Percentiles rank a stretch among this genome's conserved stretches.
Evolutionary conservation across 371 early-diverging fungal genomes (phyloP).

Genomic region (Mucor saturninus): DNA sequence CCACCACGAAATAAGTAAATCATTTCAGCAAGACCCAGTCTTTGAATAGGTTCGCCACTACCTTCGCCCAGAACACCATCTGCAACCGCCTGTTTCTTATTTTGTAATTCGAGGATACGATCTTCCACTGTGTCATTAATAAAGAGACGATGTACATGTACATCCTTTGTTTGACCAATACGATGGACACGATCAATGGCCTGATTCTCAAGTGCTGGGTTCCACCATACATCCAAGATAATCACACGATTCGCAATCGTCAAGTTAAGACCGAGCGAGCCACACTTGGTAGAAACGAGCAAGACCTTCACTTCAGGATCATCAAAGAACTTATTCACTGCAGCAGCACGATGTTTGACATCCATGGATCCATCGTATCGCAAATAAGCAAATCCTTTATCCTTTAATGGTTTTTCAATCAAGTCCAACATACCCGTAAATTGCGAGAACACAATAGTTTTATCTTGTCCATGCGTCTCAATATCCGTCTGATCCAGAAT

Average conservation of each 20-base stretch:
- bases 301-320: slow-evolving; percentile 60
- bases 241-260: slow-evolving; percentile 36
- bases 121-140: slow-evolving; percentile 45
- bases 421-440: slow-evolving; percentile 71
- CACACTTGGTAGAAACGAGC: slow-evolving; percentile 67
- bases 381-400: slow-evolving; percentile 35
- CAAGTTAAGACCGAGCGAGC: slow-evolving; percentile 70
- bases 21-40: slow-evolving; percentile 46
- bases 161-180: slow-evolving; percentile 87
- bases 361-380: slow-evolving; percentile 59
- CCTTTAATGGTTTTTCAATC: slow-evolving; percentile 65
- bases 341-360: slow-evolving; percentile 39
- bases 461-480: slow-evolving; percentile 47
- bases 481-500: slow-evolving; percentile 40
- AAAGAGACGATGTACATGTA: slow-evolving; percentile 31
- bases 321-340: slow-evolving; percentile 49
- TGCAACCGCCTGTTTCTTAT: slow-evolving; percentile 41
- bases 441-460: slow-evolving; percentile 86
- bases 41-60: slow-evolving; percentile 18
- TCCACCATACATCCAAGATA: slow-evolving; percentile 75
- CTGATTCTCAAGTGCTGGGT: slow-evolving; percentile 65
- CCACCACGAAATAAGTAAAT: slow-evolving; percentile 52
- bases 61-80: slow-evolving; percentile 57
- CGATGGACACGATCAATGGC: slow-evolving; percentile 92
- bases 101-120: slow-evolving; percentile 44